These are phyloP conservation scores for Fusarium scirpi DNA, from an alignment of 2,329 filamentous ascomycete species.

Conservation along the genomic window DNA sequence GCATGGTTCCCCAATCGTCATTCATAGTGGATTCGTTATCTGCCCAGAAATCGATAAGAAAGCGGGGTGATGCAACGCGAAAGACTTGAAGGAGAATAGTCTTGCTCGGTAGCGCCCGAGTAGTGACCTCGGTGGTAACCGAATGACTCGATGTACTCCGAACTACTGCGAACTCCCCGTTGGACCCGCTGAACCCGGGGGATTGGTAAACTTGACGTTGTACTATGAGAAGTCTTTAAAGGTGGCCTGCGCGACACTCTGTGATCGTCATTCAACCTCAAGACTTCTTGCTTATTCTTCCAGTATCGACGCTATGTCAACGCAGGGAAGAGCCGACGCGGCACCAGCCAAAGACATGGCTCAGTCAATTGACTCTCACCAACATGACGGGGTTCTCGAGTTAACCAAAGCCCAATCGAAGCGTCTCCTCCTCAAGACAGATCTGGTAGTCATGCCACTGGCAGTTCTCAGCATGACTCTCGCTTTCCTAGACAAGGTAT, in stretches of 20 bases:
- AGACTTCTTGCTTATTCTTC: too few relatives aligned
- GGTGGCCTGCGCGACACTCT: neutral
- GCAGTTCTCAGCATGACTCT: conserved; percentile 15
- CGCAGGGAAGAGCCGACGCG: neutral
- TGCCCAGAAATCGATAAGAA: neutral
- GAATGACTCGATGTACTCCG: conserved; percentile 11
- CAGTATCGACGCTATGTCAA: too few relatives aligned
- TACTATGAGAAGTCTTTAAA: neutral
- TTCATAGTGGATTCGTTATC: neutral
- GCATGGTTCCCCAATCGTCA: conserved; percentile 14
- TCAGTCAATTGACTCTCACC: neutral
- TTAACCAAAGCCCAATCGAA: conserved; percentile 6
- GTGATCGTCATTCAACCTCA: too few relatives aligned
- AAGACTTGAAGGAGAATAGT: neutral
- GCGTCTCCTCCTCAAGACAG: conserved; percentile 14
- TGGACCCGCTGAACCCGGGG: conserved; percentile 3
- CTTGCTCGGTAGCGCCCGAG: neutral
- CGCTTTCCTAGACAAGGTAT: conserved; percentile 12
- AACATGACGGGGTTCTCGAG: neutral
- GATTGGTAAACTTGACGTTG: neutral
- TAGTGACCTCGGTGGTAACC: neutral
- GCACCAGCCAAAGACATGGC: conserved; percentile 4
- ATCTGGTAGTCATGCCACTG: conserved; percentile 21
- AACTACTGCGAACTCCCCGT: conserved; percentile 23
- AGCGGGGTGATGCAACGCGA: neutral